These are phyloP conservation scores for Chloranthus sessilifolius DNA, from an alignment of 164 flowering plant genomes.

Conservation along the genomic window DNA sequence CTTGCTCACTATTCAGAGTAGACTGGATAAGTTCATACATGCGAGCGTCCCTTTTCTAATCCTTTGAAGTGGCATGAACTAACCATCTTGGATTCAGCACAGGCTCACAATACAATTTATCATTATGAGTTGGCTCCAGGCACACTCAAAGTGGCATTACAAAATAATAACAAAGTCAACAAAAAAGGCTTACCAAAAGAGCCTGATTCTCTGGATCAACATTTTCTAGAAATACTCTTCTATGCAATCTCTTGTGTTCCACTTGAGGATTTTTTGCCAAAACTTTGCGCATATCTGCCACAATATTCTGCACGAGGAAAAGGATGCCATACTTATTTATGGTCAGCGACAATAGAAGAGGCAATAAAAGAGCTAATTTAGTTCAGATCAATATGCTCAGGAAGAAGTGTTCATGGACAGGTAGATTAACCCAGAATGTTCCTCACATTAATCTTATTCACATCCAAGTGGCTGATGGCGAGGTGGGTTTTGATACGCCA, in stretches of 20 bases:
- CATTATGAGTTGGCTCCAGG: no score
- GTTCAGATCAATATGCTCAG: conserved; percentile 3
- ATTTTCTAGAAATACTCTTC: conserved; percentile 81
- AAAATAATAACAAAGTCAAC: background rate
- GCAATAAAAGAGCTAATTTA: background rate
- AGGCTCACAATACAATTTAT: no score
- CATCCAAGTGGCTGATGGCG: conserved; percentile 94
- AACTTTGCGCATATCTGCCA: conserved; percentile 98
- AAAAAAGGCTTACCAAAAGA: conserved; percentile 53
- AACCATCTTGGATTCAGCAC: no score
- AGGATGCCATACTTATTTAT: background rate
- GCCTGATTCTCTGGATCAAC: conserved; percentile 85
- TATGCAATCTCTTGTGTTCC: conserved; percentile 90
- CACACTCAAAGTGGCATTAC: no score
- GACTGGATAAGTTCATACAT: no score
- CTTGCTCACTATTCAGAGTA: no score
- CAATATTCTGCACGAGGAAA: conserved; percentile 56
- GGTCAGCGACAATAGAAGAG: background rate
- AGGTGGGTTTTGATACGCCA: conserved; percentile 96
- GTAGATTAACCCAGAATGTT: background rate
- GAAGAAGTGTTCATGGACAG: background rate
- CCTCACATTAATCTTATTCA: conserved; percentile 82
- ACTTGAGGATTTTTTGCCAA: conserved; percentile 96
- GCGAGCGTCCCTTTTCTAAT: no score
- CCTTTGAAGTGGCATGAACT: no score